Evolutionary conservation across 1,284 basidiomycete species (phyloP), one percentile per base, ranked within the genome.

Genomic region (Marasmius tenuissimus): DNA sequence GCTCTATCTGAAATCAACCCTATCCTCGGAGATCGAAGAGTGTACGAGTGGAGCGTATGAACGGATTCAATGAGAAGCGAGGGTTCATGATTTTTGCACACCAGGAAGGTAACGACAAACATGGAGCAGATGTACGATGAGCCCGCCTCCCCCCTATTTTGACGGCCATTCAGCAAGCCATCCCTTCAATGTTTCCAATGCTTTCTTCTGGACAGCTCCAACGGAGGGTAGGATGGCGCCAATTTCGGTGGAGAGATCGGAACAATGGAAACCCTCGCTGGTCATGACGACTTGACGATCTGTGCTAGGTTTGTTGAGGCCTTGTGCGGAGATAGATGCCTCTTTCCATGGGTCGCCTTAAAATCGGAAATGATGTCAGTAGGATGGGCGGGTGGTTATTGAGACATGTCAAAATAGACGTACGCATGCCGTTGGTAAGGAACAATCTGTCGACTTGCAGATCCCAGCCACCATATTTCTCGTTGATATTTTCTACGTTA

Each of bases 331-430:
- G 14, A 89, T 75, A 0, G 89, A 90, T 7, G 83, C 83, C 61
- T 87, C 86, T 62, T 82, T 81, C 89, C 88, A 91, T n/a, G 89
- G 88, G 69, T 91, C 89, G 54, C 85, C 88, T 88, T 49, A 38
- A 10, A 16, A 39, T 35, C 4, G 35, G 8, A n/a, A 27, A 40
- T 49, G 16, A 27, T 40, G 39, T 33, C 48, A 50, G 20, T 60
- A 11, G 35, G 14, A 12, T 4, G 34, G 5, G 12, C 27, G 37
- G 6, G 4, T 27, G 57, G 12, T n/a, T 16, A 33, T 11, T 27
- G 9, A 1, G 14, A 33, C 14, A 20, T 33, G 33, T 35, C 37
- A 8, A 10, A 53, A 16, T 33, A 50, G 14, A 79, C 86, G 63
- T 66, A 89, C 88, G 83, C 52, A 78, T 72, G 48, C 87, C 88